These are phyloP conservation scores for Ogataea wickerhamii DNA, from an alignment of 805 yeast genomes.

Conservation along the genomic window DNA sequence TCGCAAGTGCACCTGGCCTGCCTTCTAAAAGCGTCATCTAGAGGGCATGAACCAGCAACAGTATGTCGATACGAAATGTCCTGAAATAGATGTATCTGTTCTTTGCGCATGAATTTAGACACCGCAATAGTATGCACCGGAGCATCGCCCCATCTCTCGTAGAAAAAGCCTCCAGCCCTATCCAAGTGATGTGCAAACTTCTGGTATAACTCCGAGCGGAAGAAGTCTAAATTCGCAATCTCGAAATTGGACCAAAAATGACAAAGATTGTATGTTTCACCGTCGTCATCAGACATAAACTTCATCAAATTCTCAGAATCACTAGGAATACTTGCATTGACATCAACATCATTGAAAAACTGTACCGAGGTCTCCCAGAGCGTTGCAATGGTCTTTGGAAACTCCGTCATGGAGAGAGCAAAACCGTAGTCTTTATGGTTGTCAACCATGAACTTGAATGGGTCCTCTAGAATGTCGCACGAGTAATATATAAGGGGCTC, in stretches of 20 bases:
- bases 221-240: conserved; percentile 65
- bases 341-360: conserved; percentile 34
- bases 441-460: conserved; percentile 52
- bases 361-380: conserved; percentile 47
- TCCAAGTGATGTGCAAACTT: conserved; percentile 63
- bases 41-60: conserved; percentile 78
- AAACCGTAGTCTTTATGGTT: conserved; percentile 49
- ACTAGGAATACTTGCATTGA: conserved; percentile 17
- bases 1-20: conserved; percentile 69
- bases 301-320: conserved; percentile 42
- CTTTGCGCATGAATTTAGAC: conserved; percentile 47
- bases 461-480: conserved; percentile 53
- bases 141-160: conserved; percentile 89
- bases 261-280: conserved; percentile 63
- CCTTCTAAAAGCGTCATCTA: conserved; percentile 51
- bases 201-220: conserved; percentile 53
- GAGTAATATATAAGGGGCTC: conserved; percentile 51
- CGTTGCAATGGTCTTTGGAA: conserved; percentile 47
- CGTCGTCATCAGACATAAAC: conserved; percentile 63
- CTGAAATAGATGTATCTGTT: conserved; percentile 68
- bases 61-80: conserved; percentile 81
- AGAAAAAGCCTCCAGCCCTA: conserved; percentile 70
- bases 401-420: conserved; percentile 50
- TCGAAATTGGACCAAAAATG: conserved; percentile 85
- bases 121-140: conserved; percentile 48